Evolutionary conservation across 2,329 filamentous ascomycete species (phyloP), one percentile per base, ranked within the genome.

Genomic region (Sporothrix brasiliensis): DNA sequence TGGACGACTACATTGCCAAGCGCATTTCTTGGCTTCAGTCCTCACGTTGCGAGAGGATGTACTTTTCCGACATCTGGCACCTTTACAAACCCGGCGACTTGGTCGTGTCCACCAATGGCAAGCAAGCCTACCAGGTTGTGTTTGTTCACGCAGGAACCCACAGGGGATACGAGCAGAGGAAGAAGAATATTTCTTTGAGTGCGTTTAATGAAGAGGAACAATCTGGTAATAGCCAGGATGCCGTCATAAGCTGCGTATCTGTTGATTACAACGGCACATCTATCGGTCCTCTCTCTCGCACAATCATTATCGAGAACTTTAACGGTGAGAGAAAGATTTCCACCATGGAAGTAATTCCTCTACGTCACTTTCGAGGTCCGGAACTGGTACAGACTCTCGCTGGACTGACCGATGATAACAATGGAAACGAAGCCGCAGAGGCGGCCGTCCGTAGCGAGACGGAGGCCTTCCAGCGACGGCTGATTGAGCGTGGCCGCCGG

Each of bases 1-100:
- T 65, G 60, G 60, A 65, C 11, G 41, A 65, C 41, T 65, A 65
- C 44, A 65, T 65, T 49, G 24, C 21, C 41, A 65, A 65, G 9
- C 60, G 60, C 24, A 4, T 30, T 14, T 13, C 21, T 1, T 65
- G 44, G 21, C 60, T 65, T 6, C 41, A 44, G 3, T 65, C 60
- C 5, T 44, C 6, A 4, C 60, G 44, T 21, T 49, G 60, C 10
- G 24, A 65, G 13, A 49, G 30, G 14, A 49, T 65, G 5, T 47
- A 16, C 21, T 65, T 65, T 16, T 30, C 39, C 2, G 60, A 65
- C 60, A 65, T 65, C 24, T 65, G 41, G 41, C 60, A 65, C 60
- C 14, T 65, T 11, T 65, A 65, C 24, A 34, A 65, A 13, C 60
- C 60, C 2, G 60, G 60, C 41, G 60, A 65, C 24, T 30, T 65